phyloP scores from a whole-genome alignment of 805 yeast genomes.

The Blastobotrys attinorum region DNA sequence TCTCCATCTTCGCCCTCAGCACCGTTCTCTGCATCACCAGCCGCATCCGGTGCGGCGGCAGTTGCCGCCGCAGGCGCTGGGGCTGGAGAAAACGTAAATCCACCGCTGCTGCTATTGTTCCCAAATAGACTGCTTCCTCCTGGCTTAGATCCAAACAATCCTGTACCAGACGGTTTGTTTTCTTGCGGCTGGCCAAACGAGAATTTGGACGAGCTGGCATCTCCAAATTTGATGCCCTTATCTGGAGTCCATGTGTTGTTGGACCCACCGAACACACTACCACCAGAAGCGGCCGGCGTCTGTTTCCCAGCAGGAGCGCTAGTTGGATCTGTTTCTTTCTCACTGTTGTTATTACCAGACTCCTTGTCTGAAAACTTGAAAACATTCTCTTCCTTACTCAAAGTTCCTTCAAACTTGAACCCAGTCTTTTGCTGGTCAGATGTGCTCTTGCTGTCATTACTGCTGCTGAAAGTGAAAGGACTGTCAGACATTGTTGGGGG shows the following conservation, averaged over 20 bases:
- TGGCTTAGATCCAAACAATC: slow-evolving; percentile 1
- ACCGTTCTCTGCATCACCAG: slow-evolving; percentile 19
- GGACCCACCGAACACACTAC: not conserved
- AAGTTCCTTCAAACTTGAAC: slow-evolving; percentile 2
- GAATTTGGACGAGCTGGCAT: not conserved
- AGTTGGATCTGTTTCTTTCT: not conserved
- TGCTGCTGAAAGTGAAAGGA: slow-evolving; percentile 41
- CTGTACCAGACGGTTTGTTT: not conserved
- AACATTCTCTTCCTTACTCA: slow-evolving; percentile 2
- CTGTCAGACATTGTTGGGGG: slow-evolving; percentile 44
- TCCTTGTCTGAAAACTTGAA: slow-evolving; percentile 31
- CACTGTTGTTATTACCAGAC: not conserved
- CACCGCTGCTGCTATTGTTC: slow-evolving; percentile 2
- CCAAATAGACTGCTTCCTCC: slow-evolving; percentile 1
- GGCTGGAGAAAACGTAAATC: slow-evolving; percentile 7
- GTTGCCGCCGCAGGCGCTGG: not conserved
- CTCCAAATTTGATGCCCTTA: slow-evolving; percentile 26
- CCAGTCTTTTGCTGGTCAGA: slow-evolving; percentile 1
- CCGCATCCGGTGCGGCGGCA: slow-evolving; percentile 14
- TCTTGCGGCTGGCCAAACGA: slow-evolving; percentile 2
- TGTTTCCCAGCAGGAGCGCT: not conserved
- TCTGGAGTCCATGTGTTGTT: slow-evolving; percentile 26
- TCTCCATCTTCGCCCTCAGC: slow-evolving; percentile 34
- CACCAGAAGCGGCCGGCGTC: not conserved
- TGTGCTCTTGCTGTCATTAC: slow-evolving; percentile 27